A percentile compares a stretch with the other conserved stretches of the same genome.
Evolutionary conservation across 2,329 filamentous ascomycete species (phyloP).

Genomic region (Fusarium verticillioides): DNA sequence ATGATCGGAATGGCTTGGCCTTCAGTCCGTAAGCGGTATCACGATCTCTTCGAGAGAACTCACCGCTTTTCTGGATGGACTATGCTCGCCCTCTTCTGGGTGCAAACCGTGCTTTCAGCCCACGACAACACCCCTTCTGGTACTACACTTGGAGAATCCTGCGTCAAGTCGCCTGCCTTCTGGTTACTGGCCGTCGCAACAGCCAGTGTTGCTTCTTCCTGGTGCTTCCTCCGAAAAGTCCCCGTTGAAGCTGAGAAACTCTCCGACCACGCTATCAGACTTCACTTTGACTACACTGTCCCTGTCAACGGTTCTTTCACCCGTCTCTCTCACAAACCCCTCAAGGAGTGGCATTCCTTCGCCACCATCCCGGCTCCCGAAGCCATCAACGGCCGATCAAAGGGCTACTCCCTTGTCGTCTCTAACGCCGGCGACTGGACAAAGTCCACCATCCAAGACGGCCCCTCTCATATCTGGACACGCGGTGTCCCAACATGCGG

Average conservation of each 20-base stretch:
- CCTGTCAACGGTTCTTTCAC: conserved; percentile 60
- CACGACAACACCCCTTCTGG: conserved; percentile 53
- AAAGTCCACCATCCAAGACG: conserved; percentile 67
- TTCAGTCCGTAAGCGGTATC: conserved; percentile 67
- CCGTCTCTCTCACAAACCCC: conserved; percentile 69
- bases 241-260: conserved; percentile 73
- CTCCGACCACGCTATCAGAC: conserved; percentile 77
- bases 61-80: conserved; percentile 80
- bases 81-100: conserved; percentile 74
- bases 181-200: conserved; percentile 77
- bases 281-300: conserved; percentile 74
- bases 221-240: conserved; percentile 76
- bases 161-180: conserved; percentile 59
- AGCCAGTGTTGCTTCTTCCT: conserved; percentile 74
- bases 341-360: conserved; percentile 80
- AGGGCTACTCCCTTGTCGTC: conserved; percentile 74
- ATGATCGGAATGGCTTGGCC: conserved; percentile 75
- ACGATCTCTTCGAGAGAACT: conserved; percentile 75
- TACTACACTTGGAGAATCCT: conserved; percentile 50
- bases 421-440: conserved; percentile 84
- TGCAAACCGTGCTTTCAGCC: conserved; percentile 65
- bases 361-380: conserved; percentile 74
- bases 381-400: conserved; percentile 32
- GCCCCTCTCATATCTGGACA: conserved; percentile 72
- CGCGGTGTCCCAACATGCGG: conserved; percentile 74